Conservation (phyloP, 2,329 filamentous ascomycete genomes). For the Aspergillus sclerotialis region DNA sequence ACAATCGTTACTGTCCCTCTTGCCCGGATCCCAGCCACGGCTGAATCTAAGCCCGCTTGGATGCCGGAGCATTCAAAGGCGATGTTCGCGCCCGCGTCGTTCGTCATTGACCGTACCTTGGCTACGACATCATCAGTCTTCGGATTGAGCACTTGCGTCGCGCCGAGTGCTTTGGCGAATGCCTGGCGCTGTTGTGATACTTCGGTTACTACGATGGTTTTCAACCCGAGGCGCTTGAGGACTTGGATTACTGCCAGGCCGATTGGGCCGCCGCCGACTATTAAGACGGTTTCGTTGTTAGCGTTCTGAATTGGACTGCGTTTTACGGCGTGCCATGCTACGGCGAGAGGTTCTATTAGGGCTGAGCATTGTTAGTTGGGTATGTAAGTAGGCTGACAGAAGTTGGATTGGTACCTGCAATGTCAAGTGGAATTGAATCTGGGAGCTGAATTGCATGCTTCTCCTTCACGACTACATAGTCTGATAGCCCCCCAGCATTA, state of each 20-base stretch:
- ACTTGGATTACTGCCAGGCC: conserved; percentile 55
- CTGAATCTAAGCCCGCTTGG: conserved; percentile 41
- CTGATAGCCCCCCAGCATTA: conserved; percentile 20
- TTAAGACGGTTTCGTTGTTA: conserved; percentile 44
- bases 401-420: conserved; percentile 9
- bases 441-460: conserved; percentile 17
- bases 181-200: conserved; percentile 44
- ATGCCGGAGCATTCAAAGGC: conserved; percentile 59
- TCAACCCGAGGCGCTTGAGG: conserved; percentile 46
- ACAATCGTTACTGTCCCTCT: conserved; percentile 56
- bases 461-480: conserved; percentile 18
- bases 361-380: conserved; percentile 31
- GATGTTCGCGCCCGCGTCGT: conserved; percentile 44
- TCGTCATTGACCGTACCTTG: conserved; percentile 41
- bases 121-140: conserved; percentile 40
- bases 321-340: conserved; percentile 57
- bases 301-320: conserved; percentile 39
- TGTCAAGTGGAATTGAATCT: conserved; percentile 13
- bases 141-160: conserved; percentile 48
- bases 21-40: conserved; percentile 43
- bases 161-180: conserved; percentile 51
- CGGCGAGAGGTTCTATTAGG: conserved; percentile 55
- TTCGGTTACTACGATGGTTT: conserved; percentile 53
- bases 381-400: too few species aligned
- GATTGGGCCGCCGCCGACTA: conserved; percentile 57